Evolutionary conservation across 208 protist genomes (phyloP).

Genomic region (Leishmania amazonensis): DNA sequence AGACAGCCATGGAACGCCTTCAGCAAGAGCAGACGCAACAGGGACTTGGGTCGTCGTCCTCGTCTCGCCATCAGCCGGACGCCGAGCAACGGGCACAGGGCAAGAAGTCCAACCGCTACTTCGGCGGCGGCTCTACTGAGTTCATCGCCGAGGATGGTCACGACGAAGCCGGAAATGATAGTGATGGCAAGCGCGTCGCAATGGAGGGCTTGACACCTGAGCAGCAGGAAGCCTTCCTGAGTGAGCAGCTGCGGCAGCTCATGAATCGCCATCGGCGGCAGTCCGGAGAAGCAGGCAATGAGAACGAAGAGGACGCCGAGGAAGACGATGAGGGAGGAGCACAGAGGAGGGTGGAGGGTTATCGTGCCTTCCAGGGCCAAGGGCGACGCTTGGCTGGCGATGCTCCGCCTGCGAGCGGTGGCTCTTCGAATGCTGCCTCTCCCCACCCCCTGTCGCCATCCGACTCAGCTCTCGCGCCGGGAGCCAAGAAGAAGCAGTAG

Average conservation of each 20-base stretch:
- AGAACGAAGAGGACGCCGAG: slow-evolving; percentile 4
- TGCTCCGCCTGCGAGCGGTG: neutral
- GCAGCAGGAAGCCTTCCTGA: slow-evolving; percentile 24
- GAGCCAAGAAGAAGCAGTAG: neutral
- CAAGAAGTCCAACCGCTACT: slow-evolving; percentile 70
- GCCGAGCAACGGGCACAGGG: slow-evolving; percentile 8
- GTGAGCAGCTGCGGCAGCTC: slow-evolving; percentile 26
- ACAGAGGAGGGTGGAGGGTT: neutral
- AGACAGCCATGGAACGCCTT: slow-evolving; percentile 28
- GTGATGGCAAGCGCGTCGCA: slow-evolving; percentile 1
- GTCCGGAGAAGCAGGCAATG: neutral
- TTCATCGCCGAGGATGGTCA: slow-evolving; percentile 37
- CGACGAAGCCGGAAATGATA: neutral
- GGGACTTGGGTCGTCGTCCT: neutral
- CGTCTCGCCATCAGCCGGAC: slow-evolving; percentile 18
- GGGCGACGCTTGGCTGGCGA: slow-evolving; percentile 25
- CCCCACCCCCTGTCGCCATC: neutral
- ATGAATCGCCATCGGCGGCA: slow-evolving; percentile 19
- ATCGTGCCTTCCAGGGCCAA: slow-evolving; percentile 25
- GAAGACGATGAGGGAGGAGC: slow-evolving; percentile 1
- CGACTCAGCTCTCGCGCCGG: neutral
- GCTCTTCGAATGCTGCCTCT: neutral
- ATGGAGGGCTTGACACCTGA: slow-evolving; percentile 6
- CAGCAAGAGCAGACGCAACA: slow-evolving; percentile 30
- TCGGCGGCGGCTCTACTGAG: slow-evolving; percentile 66